Evolutionary conservation across 1,284 basidiomycete genomes (phyloP).

Genomic region (Marasmius tenuissimus): DNA sequence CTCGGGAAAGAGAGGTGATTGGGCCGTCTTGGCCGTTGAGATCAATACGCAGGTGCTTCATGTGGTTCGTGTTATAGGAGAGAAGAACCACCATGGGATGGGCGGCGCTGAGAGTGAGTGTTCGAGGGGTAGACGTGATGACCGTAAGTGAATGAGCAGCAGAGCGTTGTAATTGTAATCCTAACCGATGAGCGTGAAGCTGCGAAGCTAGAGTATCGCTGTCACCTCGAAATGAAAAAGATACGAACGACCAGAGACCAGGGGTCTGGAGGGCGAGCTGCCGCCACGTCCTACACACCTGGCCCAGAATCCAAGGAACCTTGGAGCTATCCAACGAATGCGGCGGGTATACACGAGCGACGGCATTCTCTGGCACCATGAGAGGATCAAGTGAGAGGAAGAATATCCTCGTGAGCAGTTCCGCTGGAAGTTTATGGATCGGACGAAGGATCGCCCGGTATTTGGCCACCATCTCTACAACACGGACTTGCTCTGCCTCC

Average conservation of each 20-base stretch:
- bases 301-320: neutral
- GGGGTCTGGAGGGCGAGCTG: neutral
- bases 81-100: no score
- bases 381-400: slow-evolving; percentile 5
- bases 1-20: no score
- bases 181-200: no score
- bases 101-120: no score
- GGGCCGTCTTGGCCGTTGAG: no score
- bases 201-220: no score
- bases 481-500: neutral
- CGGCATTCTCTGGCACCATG: neutral
- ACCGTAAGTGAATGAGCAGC: no score
- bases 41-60: no score
- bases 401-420: neutral
- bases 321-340: neutral
- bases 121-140: no score
- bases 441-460: neutral
- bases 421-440: neutral
- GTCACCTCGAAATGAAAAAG: no score
- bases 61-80: no score
- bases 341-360: neutral
- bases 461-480: neutral
- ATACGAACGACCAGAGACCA: neutral
- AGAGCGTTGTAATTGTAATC: no score
- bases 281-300: neutral